Conservation (phyloP, 139 green algal species). For the Chlamydomonas incerta region DNA sequence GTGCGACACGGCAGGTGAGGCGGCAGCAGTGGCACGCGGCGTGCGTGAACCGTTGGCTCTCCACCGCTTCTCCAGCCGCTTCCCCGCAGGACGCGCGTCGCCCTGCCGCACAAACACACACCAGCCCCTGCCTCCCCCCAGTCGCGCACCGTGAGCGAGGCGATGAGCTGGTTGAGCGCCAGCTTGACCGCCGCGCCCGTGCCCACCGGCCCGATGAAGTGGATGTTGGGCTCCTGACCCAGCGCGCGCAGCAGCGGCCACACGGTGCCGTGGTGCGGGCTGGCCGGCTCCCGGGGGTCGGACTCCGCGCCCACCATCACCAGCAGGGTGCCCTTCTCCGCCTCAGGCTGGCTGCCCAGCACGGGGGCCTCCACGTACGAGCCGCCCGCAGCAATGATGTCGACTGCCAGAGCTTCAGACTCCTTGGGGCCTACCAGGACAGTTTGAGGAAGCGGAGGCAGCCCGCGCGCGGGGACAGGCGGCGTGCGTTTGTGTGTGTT, state of each 20-base stretch:
- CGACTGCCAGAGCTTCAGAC: not conserved
- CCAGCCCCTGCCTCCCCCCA: too few species aligned
- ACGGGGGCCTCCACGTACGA: conserved; percentile 36
- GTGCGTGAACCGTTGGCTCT: too few species aligned
- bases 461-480: too few species aligned
- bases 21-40: too few species aligned
- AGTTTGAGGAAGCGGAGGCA: too few species aligned
- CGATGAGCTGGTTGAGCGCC: conserved; percentile 42
- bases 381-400: conserved; percentile 15
- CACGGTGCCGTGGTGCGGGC: not conserved
- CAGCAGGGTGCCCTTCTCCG: conserved; percentile 39
- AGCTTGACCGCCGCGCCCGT: conserved; percentile 34
- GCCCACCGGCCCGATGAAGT: conserved; percentile 39
- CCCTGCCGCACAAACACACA: too few species aligned
- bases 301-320: conserved; percentile 36
- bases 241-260: conserved; percentile 31
- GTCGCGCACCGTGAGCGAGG: conserved; percentile 17
- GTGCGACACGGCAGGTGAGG: too few species aligned
- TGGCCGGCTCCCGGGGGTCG: conserved; percentile 7
- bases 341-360: conserved; percentile 45
- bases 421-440: conserved; percentile 43
- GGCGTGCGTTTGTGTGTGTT: too few species aligned
- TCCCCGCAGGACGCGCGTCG: too few species aligned
- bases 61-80: too few species aligned
- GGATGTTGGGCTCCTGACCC: conserved; percentile 37